Base-by-base conservation (phyloP, 352 stramenopile genomes). In the Pythium oligandrum region DNA sequence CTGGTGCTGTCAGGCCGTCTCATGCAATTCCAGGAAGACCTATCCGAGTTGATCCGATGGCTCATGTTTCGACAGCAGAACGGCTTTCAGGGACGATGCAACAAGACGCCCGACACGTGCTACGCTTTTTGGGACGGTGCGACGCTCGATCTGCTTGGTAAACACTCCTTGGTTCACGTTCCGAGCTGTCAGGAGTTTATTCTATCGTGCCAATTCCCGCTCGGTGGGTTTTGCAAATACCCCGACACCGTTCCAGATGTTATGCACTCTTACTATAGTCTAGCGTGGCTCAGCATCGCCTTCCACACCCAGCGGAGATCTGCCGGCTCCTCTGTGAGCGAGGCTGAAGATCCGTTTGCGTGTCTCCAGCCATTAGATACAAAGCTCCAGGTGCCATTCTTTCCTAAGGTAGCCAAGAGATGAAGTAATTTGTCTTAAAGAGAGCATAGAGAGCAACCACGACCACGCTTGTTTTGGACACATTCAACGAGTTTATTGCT, bases 101-200 rank as follows among this genome's bases (percentile, higher is more conserved):
- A 97, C 74, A 97, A 97, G 70, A 68, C 55, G 11, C 73, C 83
- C 0, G 90, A 97, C 66, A 90, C 75, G 10, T 97, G 90, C 69
- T 97, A 97, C 57, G 88, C 87, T 4, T 97, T 96, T 60, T 97
- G 90, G 90, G 83, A 96, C 51, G 90, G 90, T 31, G 87, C 86
- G n/a, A 90, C 86, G 34, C 68, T 97, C 36, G 66, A 90, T 32
- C 48, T 96, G 34, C 67, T 96, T 12, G 86, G 73, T 42, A 81
- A 82, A 46, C 72, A 94, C 60, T 71, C 73, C 8, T 64, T 96
- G 10, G 86, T 96, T 17, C 80, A 96, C 58, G 51, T 83, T 26
- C 64, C 70, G 4, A 76, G 67, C 51, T 92, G 79, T 52, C 71
- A 73, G 26, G 36, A 64, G 39, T 97, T 97, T 40, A 78, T 97